phyloP scores from a whole-genome alignment of 1,139 yeast genomes.

The Hansenula lynferdii region DNA sequence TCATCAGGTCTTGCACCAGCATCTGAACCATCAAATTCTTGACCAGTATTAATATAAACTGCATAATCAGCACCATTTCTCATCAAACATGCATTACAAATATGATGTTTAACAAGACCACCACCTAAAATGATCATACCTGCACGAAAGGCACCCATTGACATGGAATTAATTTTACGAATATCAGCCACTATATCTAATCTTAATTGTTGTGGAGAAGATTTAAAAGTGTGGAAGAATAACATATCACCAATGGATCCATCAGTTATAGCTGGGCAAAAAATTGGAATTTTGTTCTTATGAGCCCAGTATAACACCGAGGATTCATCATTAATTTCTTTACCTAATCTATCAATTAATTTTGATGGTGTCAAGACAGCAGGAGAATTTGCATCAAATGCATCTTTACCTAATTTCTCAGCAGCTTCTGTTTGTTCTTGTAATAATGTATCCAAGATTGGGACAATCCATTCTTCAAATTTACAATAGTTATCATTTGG shows the following conservation, averaged over 20 bases:
- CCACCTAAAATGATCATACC: constrained; percentile 98
- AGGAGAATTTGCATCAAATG: constrained; percentile 59
- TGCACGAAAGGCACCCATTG: constrained; percentile 93
- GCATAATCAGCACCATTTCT: constrained; percentile 99
- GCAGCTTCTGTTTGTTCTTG: constrained; percentile 81
- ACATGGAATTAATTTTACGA: constrained; percentile 82
- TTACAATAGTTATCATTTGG: constrained; percentile 97
- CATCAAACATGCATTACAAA: constrained; percentile 97
- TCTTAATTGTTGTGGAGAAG: constrained; percentile 84
- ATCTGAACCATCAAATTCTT: constrained; percentile 97
- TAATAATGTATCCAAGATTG: constrained; percentile 78
- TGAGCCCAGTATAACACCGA: constrained; percentile 98
- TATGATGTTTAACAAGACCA: constrained; percentile 94
- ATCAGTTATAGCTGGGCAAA: constrained; percentile 96
- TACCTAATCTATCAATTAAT: constrained; percentile 88
- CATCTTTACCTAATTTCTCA: constrained; percentile 38
- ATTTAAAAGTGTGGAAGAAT: constrained; percentile 94
- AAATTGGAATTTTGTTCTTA: constrained; percentile 90
- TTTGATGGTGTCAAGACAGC: constrained; percentile 88
- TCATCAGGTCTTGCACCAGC: constrained; percentile 99
- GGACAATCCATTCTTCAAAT: constrained; percentile 98
- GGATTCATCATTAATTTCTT: constrained; percentile 88
- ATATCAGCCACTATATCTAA: constrained; percentile 93
- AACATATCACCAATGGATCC: constrained; percentile 99
- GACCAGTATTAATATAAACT: constrained; percentile 95